Base-by-base conservation (phyloP, 2,329 filamentous ascomycete species). In the Exophiala sp. region DNA sequence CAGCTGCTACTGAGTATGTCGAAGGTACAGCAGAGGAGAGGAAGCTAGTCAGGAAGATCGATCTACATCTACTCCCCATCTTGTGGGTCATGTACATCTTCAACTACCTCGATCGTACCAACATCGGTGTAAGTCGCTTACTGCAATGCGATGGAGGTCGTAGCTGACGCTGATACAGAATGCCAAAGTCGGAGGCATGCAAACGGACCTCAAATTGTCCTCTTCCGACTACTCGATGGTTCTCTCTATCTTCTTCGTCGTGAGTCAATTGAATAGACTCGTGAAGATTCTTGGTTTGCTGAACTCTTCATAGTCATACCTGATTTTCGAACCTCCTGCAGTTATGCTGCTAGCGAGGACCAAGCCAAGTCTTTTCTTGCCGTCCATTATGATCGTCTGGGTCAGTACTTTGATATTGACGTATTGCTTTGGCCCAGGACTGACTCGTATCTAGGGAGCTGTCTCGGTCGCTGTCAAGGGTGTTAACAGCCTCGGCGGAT, bases 211-310 rank as follows among this genome's bases (percentile, higher is more conserved):
- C 41, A 54, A 68, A 34, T 73, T 78, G 73, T 66, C 66, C 66
- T 7, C 68, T 70, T 47, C 68, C 73, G 43, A 77, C 71, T 63
- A 62, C 53, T 75, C 72, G 1, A 72, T 78, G 54, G 67, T 74
- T 3, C 63, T 82, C n/a, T 73, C 80, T 1, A 76, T 83, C 6
- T 83, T 82, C 68, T 81, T 81, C 61, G 71, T 78, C 52, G 65
- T 52, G 32, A 47, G 50, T 52, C 29, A 39, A 35, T 2, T 24
- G 35, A 41, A 35, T 14, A 34, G 39, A 42, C 12, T 11, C 9
- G 12, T 16, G 39, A 16, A n/a, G 10, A 36, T 24, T 3, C 34
- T 34, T 29, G 24, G 7, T 29, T 8, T 29, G 24, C 39, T 50
- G 29, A 50, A 35, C 21, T 29, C 21, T 8, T 47, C 7, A 16